These are phyloP conservation scores for Hyaloscypha hepaticicola DNA, from an alignment of 495 filamentous ascomycete species.

Conservation along the genomic window DNA sequence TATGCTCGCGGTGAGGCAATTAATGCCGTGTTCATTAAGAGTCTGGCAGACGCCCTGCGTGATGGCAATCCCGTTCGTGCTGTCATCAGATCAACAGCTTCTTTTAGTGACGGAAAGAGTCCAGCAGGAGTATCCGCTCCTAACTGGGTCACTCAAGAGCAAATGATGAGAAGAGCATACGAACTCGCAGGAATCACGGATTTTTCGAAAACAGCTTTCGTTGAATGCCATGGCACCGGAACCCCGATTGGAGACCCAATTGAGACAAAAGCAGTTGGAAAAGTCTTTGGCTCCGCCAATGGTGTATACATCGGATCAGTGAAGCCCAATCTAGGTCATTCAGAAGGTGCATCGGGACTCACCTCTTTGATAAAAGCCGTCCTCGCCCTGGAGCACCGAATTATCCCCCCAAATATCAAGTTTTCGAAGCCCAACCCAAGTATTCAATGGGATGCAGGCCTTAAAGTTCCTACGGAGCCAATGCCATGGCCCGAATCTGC, in stretches of 20 bases:
- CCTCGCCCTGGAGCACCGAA: constrained; percentile 45
- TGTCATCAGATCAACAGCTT: constrained; percentile 56
- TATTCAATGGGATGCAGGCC: constrained; percentile 36
- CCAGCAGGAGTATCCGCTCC: constrained; percentile 61
- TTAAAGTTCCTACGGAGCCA: constrained; percentile 40
- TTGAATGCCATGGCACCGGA: constrained; percentile 34
- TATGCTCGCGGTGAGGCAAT: constrained; percentile 66
- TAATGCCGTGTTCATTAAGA: constrained; percentile 58
- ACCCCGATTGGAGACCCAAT: constrained; percentile 44
- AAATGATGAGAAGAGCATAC: constrained; percentile 54
- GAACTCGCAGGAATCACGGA: constrained; percentile 31
- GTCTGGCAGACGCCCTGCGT: constrained; percentile 50
- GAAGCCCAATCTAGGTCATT: constrained; percentile 50
- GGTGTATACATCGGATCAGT: constrained; percentile 46
- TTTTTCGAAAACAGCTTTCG: constrained; percentile 8
- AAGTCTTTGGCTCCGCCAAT: background rate
- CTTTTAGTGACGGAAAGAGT: constrained; percentile 54
- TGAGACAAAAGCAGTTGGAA: constrained; percentile 41
- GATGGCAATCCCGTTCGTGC: constrained; percentile 58
- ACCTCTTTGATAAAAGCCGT: constrained; percentile 59
- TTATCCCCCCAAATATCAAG: constrained; percentile 55
- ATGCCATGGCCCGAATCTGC: constrained; percentile 43
- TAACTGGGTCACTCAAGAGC: constrained; percentile 54
- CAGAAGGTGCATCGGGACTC: constrained; percentile 47
- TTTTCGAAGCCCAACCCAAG: constrained; percentile 50